Conservation (phyloP, 441 rosid genomes). For the Erysimum cheiri region DNA sequence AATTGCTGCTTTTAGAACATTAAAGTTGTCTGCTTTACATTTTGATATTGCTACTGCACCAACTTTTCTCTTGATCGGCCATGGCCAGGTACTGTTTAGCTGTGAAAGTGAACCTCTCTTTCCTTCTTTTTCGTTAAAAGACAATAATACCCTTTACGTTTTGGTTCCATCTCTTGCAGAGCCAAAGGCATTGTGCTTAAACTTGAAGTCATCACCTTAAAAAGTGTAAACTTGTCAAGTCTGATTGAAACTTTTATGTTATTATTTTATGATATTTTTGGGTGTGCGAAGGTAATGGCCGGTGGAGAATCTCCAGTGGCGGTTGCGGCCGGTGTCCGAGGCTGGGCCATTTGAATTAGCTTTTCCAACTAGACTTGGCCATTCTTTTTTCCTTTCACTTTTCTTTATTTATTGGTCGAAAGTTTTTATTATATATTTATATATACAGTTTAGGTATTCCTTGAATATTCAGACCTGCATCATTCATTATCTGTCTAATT, state of each 20-base stretch:
- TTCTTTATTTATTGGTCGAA: constrained; percentile 3
- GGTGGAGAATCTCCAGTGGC: constrained; percentile 30
- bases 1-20: constrained; percentile 36
- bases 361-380: constrained; percentile 32
- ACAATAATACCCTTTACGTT: constrained; percentile 25
- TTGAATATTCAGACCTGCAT: constrained; percentile 33
- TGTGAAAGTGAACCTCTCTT: constrained; percentile 39
- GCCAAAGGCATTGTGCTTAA: constrained; percentile 24
- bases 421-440: constrained; percentile 1
- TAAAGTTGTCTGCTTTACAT: constrained; percentile 46
- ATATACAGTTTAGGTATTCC: not conserved
- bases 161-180: constrained; percentile 30
- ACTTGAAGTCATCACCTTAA: constrained; percentile 40
- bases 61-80: constrained; percentile 44
- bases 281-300: constrained; percentile 30
- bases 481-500: constrained; percentile 31
- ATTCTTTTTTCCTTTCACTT: not conserved
- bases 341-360: constrained; percentile 27
- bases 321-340: constrained; percentile 31
- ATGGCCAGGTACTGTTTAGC: constrained; percentile 43
- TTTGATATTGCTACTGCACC: constrained; percentile 41
- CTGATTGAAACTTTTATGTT: constrained; percentile 7
- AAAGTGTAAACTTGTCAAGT: constrained; percentile 35
- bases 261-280: not conserved
- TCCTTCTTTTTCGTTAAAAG: constrained; percentile 34